Evolutionary conservation across 2,329 filamentous ascomycete species (phyloP).

Genomic region (Diaporthe sp.): DNA sequence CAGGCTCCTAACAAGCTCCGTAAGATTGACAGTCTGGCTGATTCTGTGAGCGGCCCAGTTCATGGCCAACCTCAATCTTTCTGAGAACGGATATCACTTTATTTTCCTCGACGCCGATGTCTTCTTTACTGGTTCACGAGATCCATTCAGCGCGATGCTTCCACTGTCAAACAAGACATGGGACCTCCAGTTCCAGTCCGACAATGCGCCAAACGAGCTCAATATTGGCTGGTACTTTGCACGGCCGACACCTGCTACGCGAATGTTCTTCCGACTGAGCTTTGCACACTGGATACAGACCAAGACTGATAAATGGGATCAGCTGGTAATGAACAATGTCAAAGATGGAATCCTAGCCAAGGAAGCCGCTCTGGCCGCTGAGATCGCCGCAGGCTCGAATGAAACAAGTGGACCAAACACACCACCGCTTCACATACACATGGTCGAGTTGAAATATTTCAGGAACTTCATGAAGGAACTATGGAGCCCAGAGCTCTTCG

Average conservation of each 20-base stretch:
- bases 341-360: not conserved
- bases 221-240: constrained; percentile 3
- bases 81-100: not conserved
- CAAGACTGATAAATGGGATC: not conserved
- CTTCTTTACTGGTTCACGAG: not conserved
- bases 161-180: not conserved
- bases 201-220: not conserved
- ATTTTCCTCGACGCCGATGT: constrained; percentile 1
- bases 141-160: not conserved
- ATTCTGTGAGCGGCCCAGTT: not conserved
- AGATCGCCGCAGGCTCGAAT: not conserved
- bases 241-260: not conserved
- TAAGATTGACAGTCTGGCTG: not conserved
- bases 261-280: not conserved
- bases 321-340: not conserved
- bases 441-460: not conserved
- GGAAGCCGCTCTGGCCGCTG: not conserved
- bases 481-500: not conserved
- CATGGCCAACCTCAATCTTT: not conserved
- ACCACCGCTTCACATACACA: not conserved
- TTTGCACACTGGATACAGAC: constrained; percentile 6
- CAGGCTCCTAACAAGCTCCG: accelerated
- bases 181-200: not conserved
- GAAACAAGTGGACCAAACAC: not conserved
- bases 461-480: constrained; percentile 5